phyloP scores from a whole-genome alignment of 768 basidiomycete genomes.

The Boletus rex-veris region DNA sequence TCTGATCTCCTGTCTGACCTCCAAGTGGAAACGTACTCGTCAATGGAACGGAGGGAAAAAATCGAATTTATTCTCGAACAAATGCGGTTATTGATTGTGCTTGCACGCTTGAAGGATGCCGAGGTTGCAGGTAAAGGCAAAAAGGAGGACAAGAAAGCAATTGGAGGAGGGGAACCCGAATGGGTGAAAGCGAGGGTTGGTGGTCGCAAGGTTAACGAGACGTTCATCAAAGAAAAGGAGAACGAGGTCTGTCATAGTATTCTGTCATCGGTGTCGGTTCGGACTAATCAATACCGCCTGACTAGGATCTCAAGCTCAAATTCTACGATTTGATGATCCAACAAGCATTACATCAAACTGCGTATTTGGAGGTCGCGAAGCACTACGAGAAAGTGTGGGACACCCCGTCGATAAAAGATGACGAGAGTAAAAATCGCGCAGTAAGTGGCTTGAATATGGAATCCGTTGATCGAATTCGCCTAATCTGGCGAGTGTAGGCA shows the following conservation, averaged over 20 bases:
- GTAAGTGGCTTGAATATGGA: constrained; percentile 38
- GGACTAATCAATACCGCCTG: background rate
- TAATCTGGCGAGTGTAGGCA: constrained; percentile 47
- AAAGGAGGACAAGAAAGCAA: constrained; percentile 46
- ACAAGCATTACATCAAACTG: constrained; percentile 77
- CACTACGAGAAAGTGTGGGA: constrained; percentile 98
- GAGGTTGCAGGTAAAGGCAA: constrained; percentile 57
- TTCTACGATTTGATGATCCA: constrained; percentile 97
- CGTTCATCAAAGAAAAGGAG: constrained; percentile 82
- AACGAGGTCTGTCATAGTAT: constrained; percentile 65
- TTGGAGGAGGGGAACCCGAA: constrained; percentile 77
- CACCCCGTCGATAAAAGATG: constrained; percentile 89
- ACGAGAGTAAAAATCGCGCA: constrained; percentile 65
- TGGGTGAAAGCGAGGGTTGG: constrained; percentile 94
- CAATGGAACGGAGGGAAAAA: constrained; percentile 97
- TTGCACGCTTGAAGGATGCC: constrained; percentile 72
- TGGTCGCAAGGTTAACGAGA: constrained; percentile 90
- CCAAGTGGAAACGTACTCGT: constrained; percentile 98
- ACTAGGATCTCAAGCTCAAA: constrained; percentile 89
- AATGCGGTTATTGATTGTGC: constrained; percentile 83
- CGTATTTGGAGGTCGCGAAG: constrained; percentile 92
- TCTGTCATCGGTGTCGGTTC: background rate
- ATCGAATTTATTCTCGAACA: constrained; percentile 98
- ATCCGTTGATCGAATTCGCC: background rate
- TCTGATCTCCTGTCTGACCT: constrained; percentile 92